These are phyloP conservation scores for Globisporangium nodosum DNA, from an alignment of 352 stramenopile species.

Conservation along the genomic window DNA sequence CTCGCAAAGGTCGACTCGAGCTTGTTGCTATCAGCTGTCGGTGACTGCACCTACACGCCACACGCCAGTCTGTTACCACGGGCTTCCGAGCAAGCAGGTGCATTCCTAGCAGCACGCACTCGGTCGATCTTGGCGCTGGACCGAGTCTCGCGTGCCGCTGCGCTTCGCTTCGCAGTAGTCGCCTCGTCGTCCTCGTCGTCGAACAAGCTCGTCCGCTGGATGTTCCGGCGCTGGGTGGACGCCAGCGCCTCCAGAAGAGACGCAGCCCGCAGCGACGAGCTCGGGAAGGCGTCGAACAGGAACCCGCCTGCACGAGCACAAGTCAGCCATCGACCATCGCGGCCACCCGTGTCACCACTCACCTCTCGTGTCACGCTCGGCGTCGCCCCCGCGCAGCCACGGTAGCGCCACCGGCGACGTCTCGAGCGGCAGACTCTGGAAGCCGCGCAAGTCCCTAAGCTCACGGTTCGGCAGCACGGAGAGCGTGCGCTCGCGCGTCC, in stretches of 20 bases:
- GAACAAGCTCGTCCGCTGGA: conserved; percentile 2
- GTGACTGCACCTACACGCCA: not conserved
- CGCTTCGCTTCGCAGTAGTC: not conserved
- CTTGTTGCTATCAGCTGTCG: not conserved
- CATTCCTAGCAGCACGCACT: no score
- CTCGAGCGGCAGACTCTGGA: conserved; percentile 37
- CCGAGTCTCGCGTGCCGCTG: not conserved
- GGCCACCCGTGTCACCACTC: no score
- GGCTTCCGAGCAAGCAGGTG: no score
- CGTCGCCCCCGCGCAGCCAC: conserved; percentile 16
- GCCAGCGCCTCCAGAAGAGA: conserved; percentile 42
- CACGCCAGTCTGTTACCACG: no score
- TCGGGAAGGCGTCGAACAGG: conserved; percentile 36
- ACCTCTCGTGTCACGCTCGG: not conserved
- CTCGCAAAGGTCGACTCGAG: not conserved
- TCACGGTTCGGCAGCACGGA: conserved; percentile 32
- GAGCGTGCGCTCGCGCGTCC: conserved; percentile 49
- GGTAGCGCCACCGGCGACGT: conserved; percentile 33
- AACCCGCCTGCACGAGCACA: not conserved
- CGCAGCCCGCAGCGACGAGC: conserved; percentile 14
- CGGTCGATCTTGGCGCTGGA: not conserved
- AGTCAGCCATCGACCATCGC: not conserved
- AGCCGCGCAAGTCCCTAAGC: conserved; percentile 33
- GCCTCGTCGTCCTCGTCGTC: conserved; percentile 9
- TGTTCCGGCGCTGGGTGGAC: conserved; percentile 1